Evolutionary conservation across 2,329 filamentous ascomycete species (phyloP).

Genomic region (Tolypocladium inflatum): DNA sequence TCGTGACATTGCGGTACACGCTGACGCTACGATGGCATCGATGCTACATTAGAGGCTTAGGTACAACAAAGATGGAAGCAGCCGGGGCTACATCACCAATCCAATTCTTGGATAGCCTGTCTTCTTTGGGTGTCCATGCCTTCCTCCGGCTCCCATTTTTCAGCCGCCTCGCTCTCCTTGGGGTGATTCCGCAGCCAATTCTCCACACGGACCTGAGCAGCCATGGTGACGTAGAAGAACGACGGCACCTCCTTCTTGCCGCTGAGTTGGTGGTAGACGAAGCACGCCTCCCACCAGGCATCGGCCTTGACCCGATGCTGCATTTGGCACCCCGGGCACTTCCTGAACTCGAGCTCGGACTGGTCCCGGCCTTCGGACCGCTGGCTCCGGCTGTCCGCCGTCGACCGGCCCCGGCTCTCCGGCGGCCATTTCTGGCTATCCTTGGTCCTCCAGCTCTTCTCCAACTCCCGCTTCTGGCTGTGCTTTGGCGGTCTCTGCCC

Average conservation of each 20-base stretch:
- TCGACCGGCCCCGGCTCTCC: not conserved
- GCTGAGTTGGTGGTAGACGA: constrained; percentile 3
- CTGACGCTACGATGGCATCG: not conserved
- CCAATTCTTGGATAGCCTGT: not conserved
- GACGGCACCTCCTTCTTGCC: constrained; percentile 1
- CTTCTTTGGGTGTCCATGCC: not conserved
- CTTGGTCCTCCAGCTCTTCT: not conserved
- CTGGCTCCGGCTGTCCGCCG: not conserved
- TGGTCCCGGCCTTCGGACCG: not conserved
- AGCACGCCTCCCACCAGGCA: constrained; percentile 8
- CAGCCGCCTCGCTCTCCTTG: not conserved
- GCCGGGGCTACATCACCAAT: not conserved
- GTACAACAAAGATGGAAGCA: not conserved
- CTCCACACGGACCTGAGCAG: not conserved
- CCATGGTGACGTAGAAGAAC: not conserved
- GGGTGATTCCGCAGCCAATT: not conserved
- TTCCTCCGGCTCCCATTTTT: not conserved
- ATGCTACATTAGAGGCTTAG: not conserved
- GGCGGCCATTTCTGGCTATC: not conserved
- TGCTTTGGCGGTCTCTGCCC: not conserved
- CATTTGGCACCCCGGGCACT: not conserved
- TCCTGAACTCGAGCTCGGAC: not conserved
- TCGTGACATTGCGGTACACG: not conserved
- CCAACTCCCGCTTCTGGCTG: not conserved
- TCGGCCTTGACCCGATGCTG: constrained; percentile 4